A percentile compares a stretch with the other conserved stretches of the same genome.
phyloP scores from a whole-genome alignment of 2,329 filamentous ascomycete species.

The Aspergillus japonicus region DNA sequence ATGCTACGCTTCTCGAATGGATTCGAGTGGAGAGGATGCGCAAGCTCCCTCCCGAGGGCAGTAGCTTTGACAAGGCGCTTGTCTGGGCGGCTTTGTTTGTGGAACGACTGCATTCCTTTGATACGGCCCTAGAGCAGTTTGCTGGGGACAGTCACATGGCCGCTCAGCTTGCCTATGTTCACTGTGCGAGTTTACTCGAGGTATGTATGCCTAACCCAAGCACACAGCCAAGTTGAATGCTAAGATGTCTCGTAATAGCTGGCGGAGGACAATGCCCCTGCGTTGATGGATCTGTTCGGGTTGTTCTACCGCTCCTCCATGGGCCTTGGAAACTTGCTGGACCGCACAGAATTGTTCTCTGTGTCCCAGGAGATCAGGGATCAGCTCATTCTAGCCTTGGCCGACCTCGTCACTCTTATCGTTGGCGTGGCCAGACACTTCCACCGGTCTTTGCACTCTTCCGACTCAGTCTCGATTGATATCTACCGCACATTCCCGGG shows the following conservation, averaged over 20 bases:
- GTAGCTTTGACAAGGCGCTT: constrained; percentile 43
- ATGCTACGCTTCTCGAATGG: constrained; percentile 31
- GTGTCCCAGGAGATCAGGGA: constrained; percentile 49
- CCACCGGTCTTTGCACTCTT: constrained; percentile 30
- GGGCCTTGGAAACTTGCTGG: constrained; percentile 43
- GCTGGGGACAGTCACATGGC: constrained; percentile 41
- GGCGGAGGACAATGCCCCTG: constrained; percentile 47
- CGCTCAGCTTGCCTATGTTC: constrained; percentile 50
- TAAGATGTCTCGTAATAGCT: constrained; percentile 31
- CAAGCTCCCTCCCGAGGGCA: constrained; percentile 40
- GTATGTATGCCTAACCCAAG: constrained; percentile 28
- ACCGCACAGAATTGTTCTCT: constrained; percentile 49
- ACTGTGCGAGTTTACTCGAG: constrained; percentile 49
- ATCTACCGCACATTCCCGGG: constrained; percentile 39
- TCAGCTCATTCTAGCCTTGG: constrained; percentile 43
- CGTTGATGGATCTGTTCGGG: constrained; percentile 51
- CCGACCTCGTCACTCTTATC: constrained; percentile 36
- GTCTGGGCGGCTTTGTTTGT: constrained; percentile 41
- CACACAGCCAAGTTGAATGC: fast-evolving
- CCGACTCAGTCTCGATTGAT: constrained; percentile 32
- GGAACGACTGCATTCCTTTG: constrained; percentile 39
- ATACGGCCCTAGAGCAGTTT: constrained; percentile 35
- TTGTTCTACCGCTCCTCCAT: constrained; percentile 52
- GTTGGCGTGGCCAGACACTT: constrained; percentile 37
- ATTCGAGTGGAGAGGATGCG: constrained; percentile 41